Evolutionary conservation across 1,284 basidiomycete genomes (phyloP).

Genomic region (Prillingera fragicola): DNA sequence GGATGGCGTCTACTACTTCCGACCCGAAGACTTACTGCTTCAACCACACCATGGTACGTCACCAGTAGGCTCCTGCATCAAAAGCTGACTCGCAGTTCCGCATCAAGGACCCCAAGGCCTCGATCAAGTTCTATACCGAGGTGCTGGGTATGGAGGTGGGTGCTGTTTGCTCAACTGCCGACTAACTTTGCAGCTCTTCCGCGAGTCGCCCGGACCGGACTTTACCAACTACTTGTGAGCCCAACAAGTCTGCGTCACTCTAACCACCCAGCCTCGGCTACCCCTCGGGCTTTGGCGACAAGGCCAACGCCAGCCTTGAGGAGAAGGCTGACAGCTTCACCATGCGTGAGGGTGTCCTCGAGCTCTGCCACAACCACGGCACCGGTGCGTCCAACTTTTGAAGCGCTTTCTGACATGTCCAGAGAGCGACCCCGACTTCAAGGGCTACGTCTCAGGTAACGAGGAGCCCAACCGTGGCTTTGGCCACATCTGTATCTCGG

Average conservation of each 20-base stretch:
- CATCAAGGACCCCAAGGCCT: slow-evolving; percentile 78
- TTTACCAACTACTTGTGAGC: slow-evolving; percentile 45
- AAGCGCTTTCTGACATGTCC: slow-evolving; percentile 1
- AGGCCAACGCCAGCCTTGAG: slow-evolving; percentile 29
- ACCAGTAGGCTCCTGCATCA: not conserved
- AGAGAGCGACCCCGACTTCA: slow-evolving; percentile 65
- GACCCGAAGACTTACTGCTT: slow-evolving; percentile 55
- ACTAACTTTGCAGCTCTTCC: slow-evolving; percentile 26
- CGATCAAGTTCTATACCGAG: slow-evolving; percentile 64
- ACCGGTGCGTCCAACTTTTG: slow-evolving; percentile 53
- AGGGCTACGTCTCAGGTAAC: slow-evolving; percentile 78
- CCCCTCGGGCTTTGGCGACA: slow-evolving; percentile 35
- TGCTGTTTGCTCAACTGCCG: not conserved
- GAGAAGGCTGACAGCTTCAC: slow-evolving; percentile 41
- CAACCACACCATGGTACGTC: slow-evolving; percentile 57
- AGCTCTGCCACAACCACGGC: slow-evolving; percentile 84
- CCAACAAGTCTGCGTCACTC: not conserved
- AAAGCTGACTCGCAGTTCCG: slow-evolving; percentile 66
- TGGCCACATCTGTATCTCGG: slow-evolving; percentile 74
- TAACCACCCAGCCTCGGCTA: slow-evolving; percentile 31
- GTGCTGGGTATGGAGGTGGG: slow-evolving; percentile 74
- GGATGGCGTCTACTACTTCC: slow-evolving; percentile 26
- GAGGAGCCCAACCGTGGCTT: slow-evolving; percentile 73
- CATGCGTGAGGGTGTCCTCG: slow-evolving; percentile 56
- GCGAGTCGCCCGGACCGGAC: slow-evolving; percentile 40